Evolutionary conservation across 2,329 filamentous ascomycete species (phyloP).

Genomic region (Diplodia intermedia): DNA sequence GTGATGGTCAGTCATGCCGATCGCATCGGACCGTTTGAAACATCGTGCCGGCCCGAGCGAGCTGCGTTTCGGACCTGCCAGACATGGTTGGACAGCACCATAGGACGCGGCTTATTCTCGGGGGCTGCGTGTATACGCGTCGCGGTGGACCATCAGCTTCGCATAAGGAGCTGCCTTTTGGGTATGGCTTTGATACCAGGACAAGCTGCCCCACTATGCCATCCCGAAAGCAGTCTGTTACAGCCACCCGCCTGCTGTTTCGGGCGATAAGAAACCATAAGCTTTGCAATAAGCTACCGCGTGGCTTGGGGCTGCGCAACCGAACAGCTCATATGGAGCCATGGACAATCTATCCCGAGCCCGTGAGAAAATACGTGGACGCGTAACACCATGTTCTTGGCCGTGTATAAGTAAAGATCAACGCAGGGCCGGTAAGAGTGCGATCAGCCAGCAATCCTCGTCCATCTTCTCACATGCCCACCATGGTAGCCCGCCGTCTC

Average conservation of each 20-base stretch:
- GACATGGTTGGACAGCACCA: neutral
- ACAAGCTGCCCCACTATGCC: neutral
- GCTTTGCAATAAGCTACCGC: neutral
- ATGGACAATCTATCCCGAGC: neutral
- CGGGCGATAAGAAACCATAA: neutral
- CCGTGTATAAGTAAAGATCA: neutral
- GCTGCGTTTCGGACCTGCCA: neutral
- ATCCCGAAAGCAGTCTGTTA: neutral
- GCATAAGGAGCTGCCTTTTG: neutral
- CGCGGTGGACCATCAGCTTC: neutral
- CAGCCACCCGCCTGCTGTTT: neutral
- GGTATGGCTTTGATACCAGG: neutral
- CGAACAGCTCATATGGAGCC: neutral
- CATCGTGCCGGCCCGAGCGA: neutral
- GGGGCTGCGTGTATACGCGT: neutral
- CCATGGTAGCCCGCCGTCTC: slow-evolving; percentile 2
- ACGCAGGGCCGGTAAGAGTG: neutral
- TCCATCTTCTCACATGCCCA: neutral
- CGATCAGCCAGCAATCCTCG: neutral
- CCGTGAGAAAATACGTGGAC: neutral
- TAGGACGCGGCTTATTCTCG: slow-evolving; percentile 12
- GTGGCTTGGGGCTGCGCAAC: neutral
- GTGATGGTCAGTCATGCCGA: neutral
- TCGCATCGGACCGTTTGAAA: slow-evolving; percentile 1
- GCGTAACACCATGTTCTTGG: neutral